A percentile compares a stretch with the other conserved stretches of the same genome.
These are phyloP conservation scores for Russula earlei DNA, from an alignment of 768 basidiomycete species.

Conservation along the genomic window DNA sequence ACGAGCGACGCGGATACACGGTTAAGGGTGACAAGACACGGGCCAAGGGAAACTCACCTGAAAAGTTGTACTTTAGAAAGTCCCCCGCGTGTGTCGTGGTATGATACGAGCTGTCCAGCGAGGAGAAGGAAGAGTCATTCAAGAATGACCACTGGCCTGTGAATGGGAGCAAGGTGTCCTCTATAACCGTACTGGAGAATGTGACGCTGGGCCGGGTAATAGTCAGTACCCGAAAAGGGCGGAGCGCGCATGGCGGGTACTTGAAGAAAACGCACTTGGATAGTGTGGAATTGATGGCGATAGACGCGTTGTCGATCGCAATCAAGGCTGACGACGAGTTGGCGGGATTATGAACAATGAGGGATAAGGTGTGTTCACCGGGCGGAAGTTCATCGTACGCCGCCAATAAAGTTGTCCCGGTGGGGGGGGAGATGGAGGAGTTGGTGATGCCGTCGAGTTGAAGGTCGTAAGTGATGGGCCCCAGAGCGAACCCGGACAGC, in stretches of 20 bases:
- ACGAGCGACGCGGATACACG: neutral
- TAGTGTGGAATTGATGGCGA: slow-evolving; percentile 31
- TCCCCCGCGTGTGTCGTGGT: slow-evolving; percentile 37
- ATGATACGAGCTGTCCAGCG: slow-evolving; percentile 23
- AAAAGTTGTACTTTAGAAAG: slow-evolving; percentile 34
- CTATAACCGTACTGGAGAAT: slow-evolving; percentile 28
- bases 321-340: slow-evolving; percentile 30
- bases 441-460: slow-evolving; percentile 35
- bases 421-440: slow-evolving; percentile 21
- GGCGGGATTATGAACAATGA: slow-evolving; percentile 38
- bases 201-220: slow-evolving; percentile 29
- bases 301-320: slow-evolving; percentile 47
- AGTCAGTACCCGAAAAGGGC: slow-evolving; percentile 18
- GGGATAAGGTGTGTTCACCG: slow-evolving; percentile 43
- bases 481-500: slow-evolving; percentile 42
- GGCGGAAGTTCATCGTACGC: slow-evolving; percentile 39
- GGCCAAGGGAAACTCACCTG: slow-evolving; percentile 31
- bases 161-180: slow-evolving; percentile 42
- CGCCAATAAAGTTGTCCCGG: slow-evolving; percentile 37
- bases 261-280: slow-evolving; percentile 28
- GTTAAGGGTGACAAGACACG: neutral
- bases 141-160: slow-evolving; percentile 44
- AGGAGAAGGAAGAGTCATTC: slow-evolving; percentile 21
- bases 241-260: neutral
- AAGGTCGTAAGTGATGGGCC: slow-evolving; percentile 26